Evolutionary conservation across 108 stramenopile species (phyloP), one percentile per base, ranked within the genome.

Genomic region (Pseudonitzschia delicatissima): DNA sequence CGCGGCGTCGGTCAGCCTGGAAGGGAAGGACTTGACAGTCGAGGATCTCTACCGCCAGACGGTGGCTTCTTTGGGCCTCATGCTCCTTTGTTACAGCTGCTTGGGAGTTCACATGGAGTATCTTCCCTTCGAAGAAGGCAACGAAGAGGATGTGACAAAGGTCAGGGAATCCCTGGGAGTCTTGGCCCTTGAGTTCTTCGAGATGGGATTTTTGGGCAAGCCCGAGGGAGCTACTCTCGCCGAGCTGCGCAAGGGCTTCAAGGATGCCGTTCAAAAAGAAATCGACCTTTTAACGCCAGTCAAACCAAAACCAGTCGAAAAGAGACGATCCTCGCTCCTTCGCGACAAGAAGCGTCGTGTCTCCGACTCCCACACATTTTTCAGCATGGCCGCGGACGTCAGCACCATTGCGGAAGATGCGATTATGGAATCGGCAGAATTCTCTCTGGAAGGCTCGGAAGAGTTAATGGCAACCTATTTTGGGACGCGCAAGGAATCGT

Each of bases 291-390:
- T 57, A 12, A 59, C 17, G 3, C 29, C 32, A 8, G 0, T 5
- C 3, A 29, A 18, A 4, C 32, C 31, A 5, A n/a, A 31, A 0
- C 34, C 9, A 20, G 26, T 40, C 13, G 17, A 15, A 5, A 34
- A 23, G 34, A 23, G 68, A 17, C 60, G 68, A 34, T 61, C 59
- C 3, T 69, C 68, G 44, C 13, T 42, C 15, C 57, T 69, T 18
- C 68, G 68, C 29, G 5, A 31, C n/a, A 35, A 21, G 5, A 59
- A 59, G 17, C 40, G 32, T 0, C 37, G 53, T 23, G 67, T 68
- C 55, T 58, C 57, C 27, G 67, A 68, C 35, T 51, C 42, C 20
- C 65, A 66, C 21, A 31, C 27, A 6, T 33, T 31, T 5, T n/a
- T 20, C 4, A 15, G 26, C 15, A 42, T 42, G 40, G 40, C 2